Conservation (phyloP, 129 eudicot genomes). For the Pulicaria dysenterica region DNA sequence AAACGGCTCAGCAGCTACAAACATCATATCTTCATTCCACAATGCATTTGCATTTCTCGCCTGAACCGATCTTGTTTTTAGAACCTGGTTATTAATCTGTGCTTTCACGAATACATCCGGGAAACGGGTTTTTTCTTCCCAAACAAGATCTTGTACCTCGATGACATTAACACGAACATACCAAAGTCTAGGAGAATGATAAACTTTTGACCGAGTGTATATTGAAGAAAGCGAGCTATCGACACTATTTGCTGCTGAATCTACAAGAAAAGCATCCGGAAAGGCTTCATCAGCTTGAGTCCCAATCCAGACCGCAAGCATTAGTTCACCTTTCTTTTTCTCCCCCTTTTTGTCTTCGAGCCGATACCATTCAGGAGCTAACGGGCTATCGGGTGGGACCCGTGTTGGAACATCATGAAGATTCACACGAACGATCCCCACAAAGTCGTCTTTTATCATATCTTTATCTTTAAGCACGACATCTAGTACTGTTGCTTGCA, state of each 20-base stretch:
- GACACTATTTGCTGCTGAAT: conserved; percentile 49
- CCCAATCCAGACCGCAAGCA: conserved; percentile 95
- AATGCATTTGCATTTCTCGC: conserved; percentile 48
- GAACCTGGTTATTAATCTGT: conserved; percentile 60
- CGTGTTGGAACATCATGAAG: conserved; percentile 74
- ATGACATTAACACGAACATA: conserved; percentile 85
- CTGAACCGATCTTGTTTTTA: conserved; percentile 61
- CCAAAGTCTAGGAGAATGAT: conserved; percentile 93
- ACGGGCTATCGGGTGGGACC: conserved; percentile 93
- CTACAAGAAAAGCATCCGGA: conserved; percentile 90
- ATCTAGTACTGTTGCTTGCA: conserved; percentile 74
- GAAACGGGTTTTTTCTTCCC: conserved; percentile 59
- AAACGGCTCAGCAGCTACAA: conserved; percentile 96
- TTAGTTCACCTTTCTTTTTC: conserved; percentile 72
- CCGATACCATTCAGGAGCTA: conserved; percentile 96
- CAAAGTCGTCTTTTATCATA: conserved; percentile 70
- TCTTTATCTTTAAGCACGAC: conserved; percentile 85
- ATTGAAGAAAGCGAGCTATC: conserved; percentile 47
- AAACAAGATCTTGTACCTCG: conserved; percentile 82
- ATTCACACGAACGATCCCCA: conserved; percentile 69
- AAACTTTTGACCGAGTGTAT: conserved; percentile 77
- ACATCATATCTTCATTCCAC: conserved; percentile 94
- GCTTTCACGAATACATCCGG: conserved; percentile 73
- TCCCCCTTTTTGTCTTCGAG: conserved; percentile 73
- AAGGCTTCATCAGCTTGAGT: conserved; percentile 97